Percentiles rank a stretch among this genome's conserved stretches.
Evolutionary conservation across 2,329 filamentous ascomycete genomes (phyloP).

Genomic region (Fusarium nodosum): DNA sequence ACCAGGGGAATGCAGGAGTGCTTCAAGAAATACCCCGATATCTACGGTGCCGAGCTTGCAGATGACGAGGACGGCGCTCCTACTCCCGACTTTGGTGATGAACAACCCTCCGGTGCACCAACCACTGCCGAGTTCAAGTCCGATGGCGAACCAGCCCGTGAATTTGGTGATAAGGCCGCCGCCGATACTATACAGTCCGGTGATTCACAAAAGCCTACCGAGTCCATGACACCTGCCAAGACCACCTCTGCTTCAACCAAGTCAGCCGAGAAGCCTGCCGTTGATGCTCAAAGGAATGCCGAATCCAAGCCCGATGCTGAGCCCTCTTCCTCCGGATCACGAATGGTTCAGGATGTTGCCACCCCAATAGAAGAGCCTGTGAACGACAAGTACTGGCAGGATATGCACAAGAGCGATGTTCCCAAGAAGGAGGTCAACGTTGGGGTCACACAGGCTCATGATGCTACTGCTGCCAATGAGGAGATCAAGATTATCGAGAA

Average conservation of each 20-base stretch:
- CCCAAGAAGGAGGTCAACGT: constrained; percentile 34
- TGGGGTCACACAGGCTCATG: constrained; percentile 41
- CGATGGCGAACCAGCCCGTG: not conserved
- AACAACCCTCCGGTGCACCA: constrained; percentile 39
- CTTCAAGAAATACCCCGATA: constrained; percentile 91
- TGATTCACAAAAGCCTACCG: not conserved
- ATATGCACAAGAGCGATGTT: constrained; percentile 22
- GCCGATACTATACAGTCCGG: not conserved
- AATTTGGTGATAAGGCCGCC: not conserved
- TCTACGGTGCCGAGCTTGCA: constrained; percentile 90
- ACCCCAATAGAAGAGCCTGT: constrained; percentile 28
- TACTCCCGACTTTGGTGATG: constrained; percentile 49
- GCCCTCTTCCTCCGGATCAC: constrained; percentile 8
- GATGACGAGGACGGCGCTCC: constrained; percentile 72
- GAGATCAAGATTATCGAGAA: constrained; percentile 39
- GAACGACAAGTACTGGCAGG: constrained; percentile 25
- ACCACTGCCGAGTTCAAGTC: constrained; percentile 16
- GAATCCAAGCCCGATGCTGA: not conserved
- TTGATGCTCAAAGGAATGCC: not conserved
- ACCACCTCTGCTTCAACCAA: not conserved
- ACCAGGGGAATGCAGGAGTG: constrained; percentile 94
- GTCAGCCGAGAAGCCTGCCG: not conserved
- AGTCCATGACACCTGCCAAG: not conserved
- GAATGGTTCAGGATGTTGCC: constrained; percentile 31
- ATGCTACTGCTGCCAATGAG: constrained; percentile 51